Evolutionary conservation across 2,329 filamentous ascomycete genomes (phyloP).

Genomic region (Mycosphaerelloides madeirae): DNA sequence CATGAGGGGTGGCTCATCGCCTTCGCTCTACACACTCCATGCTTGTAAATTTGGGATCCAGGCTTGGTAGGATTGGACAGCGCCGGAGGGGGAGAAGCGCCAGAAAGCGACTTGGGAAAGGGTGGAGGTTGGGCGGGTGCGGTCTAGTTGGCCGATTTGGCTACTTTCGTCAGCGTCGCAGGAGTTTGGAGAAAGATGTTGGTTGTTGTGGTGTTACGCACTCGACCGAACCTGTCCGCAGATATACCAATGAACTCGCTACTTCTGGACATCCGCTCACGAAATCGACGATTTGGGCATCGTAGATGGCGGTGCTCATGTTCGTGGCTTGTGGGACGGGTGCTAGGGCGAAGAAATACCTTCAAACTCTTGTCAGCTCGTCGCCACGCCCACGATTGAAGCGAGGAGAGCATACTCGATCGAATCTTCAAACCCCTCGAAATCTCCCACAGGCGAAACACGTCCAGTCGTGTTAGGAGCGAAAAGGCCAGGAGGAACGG

Average conservation of each 20-base stretch:
- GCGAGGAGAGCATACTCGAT: slow-evolving; percentile 42
- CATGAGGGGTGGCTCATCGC: too few species aligned
- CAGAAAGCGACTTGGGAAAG: slow-evolving; percentile 41
- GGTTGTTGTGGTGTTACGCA: too few species aligned
- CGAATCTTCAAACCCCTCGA: slow-evolving; percentile 39
- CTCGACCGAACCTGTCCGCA: slow-evolving; percentile 13
- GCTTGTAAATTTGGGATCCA: slow-evolving; percentile 41
- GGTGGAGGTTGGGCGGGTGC: slow-evolving; percentile 7
- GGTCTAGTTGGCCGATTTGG: slow-evolving; percentile 8
- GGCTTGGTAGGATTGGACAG: slow-evolving; percentile 42
- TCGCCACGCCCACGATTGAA: slow-evolving; percentile 15
- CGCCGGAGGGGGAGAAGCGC: slow-evolving; percentile 43
- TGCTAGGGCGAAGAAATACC: slow-evolving; percentile 43
- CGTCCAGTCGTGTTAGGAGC: slow-evolving; percentile 36
- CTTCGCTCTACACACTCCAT: slow-evolving; percentile 35
- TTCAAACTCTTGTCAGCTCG: not conserved
- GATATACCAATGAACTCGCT: slow-evolving; percentile 19
- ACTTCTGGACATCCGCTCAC: slow-evolving; percentile 19
- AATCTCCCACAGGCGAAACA: slow-evolving; percentile 41
- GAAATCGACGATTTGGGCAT: slow-evolving; percentile 23
- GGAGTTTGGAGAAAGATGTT: too few species aligned
- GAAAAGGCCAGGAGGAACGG: slow-evolving; percentile 40
- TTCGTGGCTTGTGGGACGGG: slow-evolving; percentile 26
- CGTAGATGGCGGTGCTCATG: slow-evolving; percentile 21
- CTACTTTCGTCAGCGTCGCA: too few species aligned